Percentiles rank a stretch among this genome's conserved stretches.
phyloP scores from a whole-genome alignment of 495 filamentous ascomycete species.

The Neurospora hispaniola region DNA sequence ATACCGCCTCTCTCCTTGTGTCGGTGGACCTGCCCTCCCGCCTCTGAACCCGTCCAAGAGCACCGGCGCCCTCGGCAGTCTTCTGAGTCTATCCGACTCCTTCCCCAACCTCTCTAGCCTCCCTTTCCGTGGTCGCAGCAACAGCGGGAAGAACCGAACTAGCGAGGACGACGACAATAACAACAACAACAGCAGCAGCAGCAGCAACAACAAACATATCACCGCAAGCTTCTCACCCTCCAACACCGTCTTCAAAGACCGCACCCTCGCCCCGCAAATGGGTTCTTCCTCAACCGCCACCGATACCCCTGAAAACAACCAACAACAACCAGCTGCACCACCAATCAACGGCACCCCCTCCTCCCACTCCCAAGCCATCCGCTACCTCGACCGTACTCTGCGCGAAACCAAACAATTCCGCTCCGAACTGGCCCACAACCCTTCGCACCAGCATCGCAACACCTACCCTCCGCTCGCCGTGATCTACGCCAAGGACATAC shows the following conservation, averaged over 20 bases:
- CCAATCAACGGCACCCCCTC: conserved; percentile 8
- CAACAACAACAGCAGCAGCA: not conserved
- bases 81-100: conserved; percentile 30
- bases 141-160: conserved; percentile 14
- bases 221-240: not conserved
- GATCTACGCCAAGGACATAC: conserved; percentile 80
- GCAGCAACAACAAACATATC: not conserved
- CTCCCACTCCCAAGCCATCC: conserved; percentile 31
- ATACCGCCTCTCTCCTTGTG: conserved; percentile 67
- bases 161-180: not conserved
- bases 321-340: conserved; percentile 13
- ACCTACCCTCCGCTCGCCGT: conserved; percentile 72
- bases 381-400: conserved; percentile 72
- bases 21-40: conserved; percentile 49
- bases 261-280: conserved; percentile 39
- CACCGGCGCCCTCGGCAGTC: conserved; percentile 22
- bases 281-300: conserved; percentile 21
- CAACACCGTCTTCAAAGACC: conserved; percentile 25
- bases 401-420: conserved; percentile 63
- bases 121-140: conserved; percentile 18
- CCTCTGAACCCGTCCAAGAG: conserved; percentile 24
- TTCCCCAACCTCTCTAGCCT: conserved; percentile 13
- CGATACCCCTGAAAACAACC: conserved; percentile 11
- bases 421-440: conserved; percentile 50
- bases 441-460: conserved; percentile 50